phyloP scores from a whole-genome alignment of 75 land plant species.

The Pinus taeda region DNA sequence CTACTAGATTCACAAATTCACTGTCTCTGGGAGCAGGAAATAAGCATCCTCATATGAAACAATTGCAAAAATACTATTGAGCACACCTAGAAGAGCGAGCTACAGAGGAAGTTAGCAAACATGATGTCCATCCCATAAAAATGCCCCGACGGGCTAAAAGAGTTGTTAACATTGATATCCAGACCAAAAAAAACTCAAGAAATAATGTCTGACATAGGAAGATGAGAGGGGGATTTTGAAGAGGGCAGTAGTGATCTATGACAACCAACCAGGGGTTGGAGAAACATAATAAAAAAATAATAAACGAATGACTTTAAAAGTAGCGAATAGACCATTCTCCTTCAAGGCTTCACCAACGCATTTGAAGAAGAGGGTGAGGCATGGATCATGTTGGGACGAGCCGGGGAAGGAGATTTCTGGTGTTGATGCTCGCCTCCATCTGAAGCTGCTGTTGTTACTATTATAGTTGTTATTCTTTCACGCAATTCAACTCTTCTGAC shows the following conservation, averaged over 20 bases:
- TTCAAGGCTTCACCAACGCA: slow-evolving; percentile 27
- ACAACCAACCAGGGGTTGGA: background rate
- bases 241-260: background rate
- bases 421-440: slow-evolving; percentile 24
- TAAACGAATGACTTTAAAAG: background rate
- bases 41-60: background rate
- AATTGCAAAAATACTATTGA: background rate
- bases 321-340: slow-evolving; percentile 38
- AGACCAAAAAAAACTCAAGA: background rate
- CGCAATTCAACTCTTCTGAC: too few relatives aligned
- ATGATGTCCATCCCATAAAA: background rate
- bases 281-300: background rate
- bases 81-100: background rate
- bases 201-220: background rate
- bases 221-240: slow-evolving; percentile 1
- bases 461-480: background rate
- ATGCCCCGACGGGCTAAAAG: background rate
- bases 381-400: slow-evolving; percentile 22
- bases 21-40: background rate
- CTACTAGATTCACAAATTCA: background rate
- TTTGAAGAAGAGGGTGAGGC: slow-evolving; percentile 57
- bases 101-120: background rate
- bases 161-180: background rate
- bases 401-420: slow-evolving; percentile 53
- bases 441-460: slow-evolving; percentile 16